Evolutionary conservation across 2,329 filamentous ascomycete species (phyloP), one percentile per base, ranked within the genome.

Genomic region (Cytospora mali): DNA sequence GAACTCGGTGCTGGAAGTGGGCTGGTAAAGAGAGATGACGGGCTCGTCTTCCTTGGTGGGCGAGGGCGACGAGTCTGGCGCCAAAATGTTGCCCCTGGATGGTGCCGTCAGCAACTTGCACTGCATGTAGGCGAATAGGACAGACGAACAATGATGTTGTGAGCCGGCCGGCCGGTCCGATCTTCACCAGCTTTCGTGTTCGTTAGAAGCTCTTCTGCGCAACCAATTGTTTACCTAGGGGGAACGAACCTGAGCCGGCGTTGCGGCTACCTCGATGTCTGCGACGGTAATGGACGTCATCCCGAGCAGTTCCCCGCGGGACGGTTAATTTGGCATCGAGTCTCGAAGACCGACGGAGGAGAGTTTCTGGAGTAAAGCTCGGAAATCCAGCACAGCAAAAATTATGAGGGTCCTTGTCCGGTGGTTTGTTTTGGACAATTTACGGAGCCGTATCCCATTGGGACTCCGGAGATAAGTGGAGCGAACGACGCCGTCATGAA

Each of bases 201-300:
- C 51, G 39, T 56, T 50, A 66, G 55, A 46, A 55, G 62, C 18
- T 52, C 27, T 50, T 23, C 33, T 61, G 9, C 49, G 23, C 35
- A 27, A 31, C 33, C 31, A n/a, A 50, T 35, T 46, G 57, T 31
- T 59, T 59, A 28, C 25, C 27, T 42, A 48, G 29, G 52, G 77
- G 80, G 73, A 81, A 80, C 83, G 78, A 79, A 88, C 90, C 75
- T 97, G 93, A 27, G 93, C 92, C 64, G 79, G 80, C 1, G 88
- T 87, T 77, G 96, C 92, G 68, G 93, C 90, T 6, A 76, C 77
- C 1, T 88, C 89, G 68, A 85, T 86, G 65, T 93, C 87, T 71
- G 96, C 97, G 57, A 91, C 78, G 77, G 55, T 81, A 25, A 62
- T 62, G 48, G 62, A 64, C 54, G 62, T 29, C 62, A 64, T 39